Percentiles rank a stretch among this genome's conserved stretches.
phyloP scores from a whole-genome alignment of 2,329 filamentous ascomycete species.

The Alternaria infectoria region DNA sequence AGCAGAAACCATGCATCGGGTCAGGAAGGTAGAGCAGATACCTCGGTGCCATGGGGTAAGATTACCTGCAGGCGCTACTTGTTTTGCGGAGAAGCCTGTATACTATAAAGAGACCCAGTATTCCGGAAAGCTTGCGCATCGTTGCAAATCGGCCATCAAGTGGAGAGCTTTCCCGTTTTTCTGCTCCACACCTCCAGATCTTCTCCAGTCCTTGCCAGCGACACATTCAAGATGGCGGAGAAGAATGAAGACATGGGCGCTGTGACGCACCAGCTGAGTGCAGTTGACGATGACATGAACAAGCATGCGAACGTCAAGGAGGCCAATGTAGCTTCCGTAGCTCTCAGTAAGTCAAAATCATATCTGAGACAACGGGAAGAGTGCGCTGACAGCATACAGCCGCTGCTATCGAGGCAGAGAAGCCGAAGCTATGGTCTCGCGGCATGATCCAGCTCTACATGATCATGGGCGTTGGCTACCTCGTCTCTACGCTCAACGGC shows the following conservation, averaged over 20 bases:
- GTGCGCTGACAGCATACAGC: constrained; percentile 10
- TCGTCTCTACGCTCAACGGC: constrained; percentile 45
- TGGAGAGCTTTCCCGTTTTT: constrained; percentile 5
- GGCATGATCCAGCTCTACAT: constrained; percentile 43
- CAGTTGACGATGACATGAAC: constrained; percentile 27
- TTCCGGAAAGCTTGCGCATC: constrained; percentile 15
- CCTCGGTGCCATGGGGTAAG: constrained; percentile 24
- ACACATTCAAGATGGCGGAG: constrained; percentile 23
- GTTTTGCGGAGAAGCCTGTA: constrained; percentile 34
- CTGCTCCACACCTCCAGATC: constrained; percentile 1
- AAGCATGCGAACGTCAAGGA: constrained; percentile 32
- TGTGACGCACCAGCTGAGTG: constrained; percentile 33
- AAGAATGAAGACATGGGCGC: constrained; percentile 27
- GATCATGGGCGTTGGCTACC: constrained; percentile 44
- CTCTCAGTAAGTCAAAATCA: constrained; percentile 25
- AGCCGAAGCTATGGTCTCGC: constrained; percentile 37
- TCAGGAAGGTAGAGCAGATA: constrained; percentile 14
- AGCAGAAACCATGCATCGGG: constrained; percentile 21
- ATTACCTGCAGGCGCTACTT: neutral
- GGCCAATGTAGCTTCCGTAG: constrained; percentile 39
- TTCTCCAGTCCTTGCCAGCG: neutral
- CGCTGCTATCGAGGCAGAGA: constrained; percentile 42
- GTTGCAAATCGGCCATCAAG: constrained; percentile 1
- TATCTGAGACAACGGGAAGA: neutral
- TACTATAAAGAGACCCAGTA: constrained; percentile 32